Conservation (phyloP, 2,329 filamentous ascomycete species). For the Ustulina deusta region DNA sequence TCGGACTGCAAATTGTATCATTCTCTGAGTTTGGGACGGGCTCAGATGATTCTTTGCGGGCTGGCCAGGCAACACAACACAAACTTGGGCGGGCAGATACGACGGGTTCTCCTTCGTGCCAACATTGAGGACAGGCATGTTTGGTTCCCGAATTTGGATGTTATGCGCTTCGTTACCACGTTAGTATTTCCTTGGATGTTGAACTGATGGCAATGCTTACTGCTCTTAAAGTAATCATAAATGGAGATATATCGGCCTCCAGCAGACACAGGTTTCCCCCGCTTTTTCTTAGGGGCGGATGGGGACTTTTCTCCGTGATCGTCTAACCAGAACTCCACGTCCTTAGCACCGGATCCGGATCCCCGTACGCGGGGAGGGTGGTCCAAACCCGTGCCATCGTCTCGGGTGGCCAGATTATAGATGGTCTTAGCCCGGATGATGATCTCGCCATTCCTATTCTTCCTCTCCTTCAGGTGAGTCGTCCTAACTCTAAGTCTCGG, state of each 20-base stretch:
- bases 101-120: slow-evolving; percentile 64
- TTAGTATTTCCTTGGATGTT: slow-evolving; percentile 1
- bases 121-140: slow-evolving; percentile 68
- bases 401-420: neutral
- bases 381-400: neutral
- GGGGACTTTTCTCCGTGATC: neutral
- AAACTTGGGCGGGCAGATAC: slow-evolving; percentile 71
- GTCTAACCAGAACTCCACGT: slow-evolving; percentile 66
- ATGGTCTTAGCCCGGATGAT: slow-evolving; percentile 23
- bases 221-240: slow-evolving; percentile 31
- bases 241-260: slow-evolving; percentile 29
- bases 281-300: slow-evolving; percentile 27
- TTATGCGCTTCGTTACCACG: neutral
- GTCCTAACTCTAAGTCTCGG: slow-evolving; percentile 13
- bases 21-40: slow-evolving; percentile 64
- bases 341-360: slow-evolving; percentile 53
- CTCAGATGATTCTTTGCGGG: slow-evolving; percentile 62
- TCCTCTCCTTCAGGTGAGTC: slow-evolving; percentile 16
- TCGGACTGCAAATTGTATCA: slow-evolving; percentile 72
- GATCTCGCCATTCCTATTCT: slow-evolving; percentile 6
- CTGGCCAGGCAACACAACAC: slow-evolving; percentile 68
- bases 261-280: slow-evolving; percentile 37
- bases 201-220: slow-evolving; percentile 19
- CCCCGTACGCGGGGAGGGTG: neutral
- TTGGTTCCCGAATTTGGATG: neutral